phyloP scores from a whole-genome alignment of 164 flowering plant genomes.

The Santalum album region DNA sequence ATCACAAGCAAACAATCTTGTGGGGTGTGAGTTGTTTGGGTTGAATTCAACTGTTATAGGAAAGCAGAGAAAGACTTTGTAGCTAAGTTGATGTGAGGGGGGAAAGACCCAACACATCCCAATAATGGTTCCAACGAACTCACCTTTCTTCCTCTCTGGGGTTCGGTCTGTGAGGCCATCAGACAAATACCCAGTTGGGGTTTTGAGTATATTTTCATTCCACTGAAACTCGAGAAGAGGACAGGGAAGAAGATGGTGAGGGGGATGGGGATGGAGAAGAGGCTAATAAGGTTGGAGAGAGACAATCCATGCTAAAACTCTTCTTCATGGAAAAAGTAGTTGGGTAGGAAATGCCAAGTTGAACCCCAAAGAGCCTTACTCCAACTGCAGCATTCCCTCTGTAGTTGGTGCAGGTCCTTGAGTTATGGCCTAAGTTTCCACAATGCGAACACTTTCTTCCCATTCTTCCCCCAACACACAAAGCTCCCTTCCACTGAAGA shows the following conservation, averaged over 20 bases:
- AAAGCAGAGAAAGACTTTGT: not conserved
- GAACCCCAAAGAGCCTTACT: constrained; percentile 71
- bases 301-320: constrained; percentile 58
- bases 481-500: constrained; percentile 7
- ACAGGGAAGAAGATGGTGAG: constrained; percentile 18
- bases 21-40: no score
- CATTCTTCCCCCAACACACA: constrained; percentile 29
- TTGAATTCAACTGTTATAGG: not conserved
- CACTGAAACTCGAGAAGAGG: constrained; percentile 24
- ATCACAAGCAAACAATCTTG: not conserved
- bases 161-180: constrained; percentile 34
- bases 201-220: constrained; percentile 29
- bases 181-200: constrained; percentile 47
- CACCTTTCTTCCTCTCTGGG: constrained; percentile 70
- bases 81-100: no score
- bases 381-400: constrained; percentile 18
- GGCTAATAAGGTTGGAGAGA: constrained; percentile 25
- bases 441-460: constrained; percentile 84
- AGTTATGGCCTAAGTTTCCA: constrained; percentile 79
- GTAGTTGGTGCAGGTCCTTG: constrained; percentile 52
- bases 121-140: no score
- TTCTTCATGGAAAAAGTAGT: constrained; percentile 39
- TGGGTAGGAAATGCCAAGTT: constrained; percentile 38
- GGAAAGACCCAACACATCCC: no score
- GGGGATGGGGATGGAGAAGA: constrained; percentile 9